Evolutionary conservation across 2,329 filamentous ascomycete genomes (phyloP).

Genomic region (Knufia petricola): DNA sequence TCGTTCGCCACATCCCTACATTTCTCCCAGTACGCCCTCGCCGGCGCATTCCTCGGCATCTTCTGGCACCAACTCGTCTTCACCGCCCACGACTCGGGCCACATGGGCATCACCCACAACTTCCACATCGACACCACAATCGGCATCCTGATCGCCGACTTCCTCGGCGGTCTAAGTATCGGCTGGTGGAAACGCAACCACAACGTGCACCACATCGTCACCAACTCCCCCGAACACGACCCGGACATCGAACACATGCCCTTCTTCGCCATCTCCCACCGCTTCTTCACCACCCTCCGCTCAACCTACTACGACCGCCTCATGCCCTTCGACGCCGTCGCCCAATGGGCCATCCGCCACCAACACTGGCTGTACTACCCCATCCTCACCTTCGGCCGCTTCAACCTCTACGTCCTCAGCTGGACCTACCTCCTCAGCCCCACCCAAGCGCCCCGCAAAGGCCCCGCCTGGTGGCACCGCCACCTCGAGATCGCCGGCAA

Average conservation of each 20-base stretch:
- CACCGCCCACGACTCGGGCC: conserved; percentile 85
- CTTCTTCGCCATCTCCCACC: conserved; percentile 77
- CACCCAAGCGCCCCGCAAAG: conserved; percentile 61
- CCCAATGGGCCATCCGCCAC: conserved; percentile 58
- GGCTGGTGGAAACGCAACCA: conserved; percentile 97
- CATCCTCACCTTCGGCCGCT: conserved; percentile 68
- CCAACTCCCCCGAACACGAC: conserved; percentile 89
- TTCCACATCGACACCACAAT: conserved; percentile 76
- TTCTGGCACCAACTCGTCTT: conserved; percentile 96
- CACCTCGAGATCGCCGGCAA: conserved; percentile 71
- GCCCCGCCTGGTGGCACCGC: conserved; percentile 72
- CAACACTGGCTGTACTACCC: conserved; percentile 80
- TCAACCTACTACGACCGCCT: conserved; percentile 77
- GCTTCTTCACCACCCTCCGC: conserved; percentile 61
- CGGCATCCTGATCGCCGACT: conserved; percentile 84
- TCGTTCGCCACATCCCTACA: conserved; percentile 53
- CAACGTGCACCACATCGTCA: conserved; percentile 94
- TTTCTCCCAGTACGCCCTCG: conserved; percentile 56
- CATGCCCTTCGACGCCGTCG: conserved; percentile 68
- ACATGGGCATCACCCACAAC: conserved; percentile 93
- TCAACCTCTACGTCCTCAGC: conserved; percentile 76
- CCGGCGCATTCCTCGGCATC: conserved; percentile 65
- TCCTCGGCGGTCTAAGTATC: conserved; percentile 75
- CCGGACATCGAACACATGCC: conserved; percentile 90
- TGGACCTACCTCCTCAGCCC: conserved; percentile 62